Conservation (phyloP, 768 basidiomycete genomes). For the Rhizopogon salebrosus region DNA sequence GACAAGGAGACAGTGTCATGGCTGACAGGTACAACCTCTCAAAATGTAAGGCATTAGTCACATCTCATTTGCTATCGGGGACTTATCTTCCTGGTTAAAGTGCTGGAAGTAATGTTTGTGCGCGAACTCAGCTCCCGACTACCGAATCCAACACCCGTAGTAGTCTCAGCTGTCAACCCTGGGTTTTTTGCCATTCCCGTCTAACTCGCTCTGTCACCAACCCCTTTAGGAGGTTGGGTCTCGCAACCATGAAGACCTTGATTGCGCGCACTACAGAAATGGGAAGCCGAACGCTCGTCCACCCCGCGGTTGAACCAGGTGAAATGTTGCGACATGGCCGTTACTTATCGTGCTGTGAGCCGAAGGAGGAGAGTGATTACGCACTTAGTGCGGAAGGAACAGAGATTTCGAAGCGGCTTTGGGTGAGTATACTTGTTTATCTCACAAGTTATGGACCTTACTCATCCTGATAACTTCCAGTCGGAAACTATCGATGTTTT, state of each 20-base stretch:
- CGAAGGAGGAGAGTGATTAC: conserved; percentile 28
- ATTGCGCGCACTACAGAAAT: conserved; percentile 24
- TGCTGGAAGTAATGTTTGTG: conserved; percentile 27
- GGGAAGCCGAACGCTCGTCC: conserved; percentile 29
- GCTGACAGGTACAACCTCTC: conserved; percentile 17
- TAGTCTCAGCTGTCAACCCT: conserved; percentile 23
- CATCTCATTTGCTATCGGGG: background rate
- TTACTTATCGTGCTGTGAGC: conserved; percentile 23
- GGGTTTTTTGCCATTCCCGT: conserved; percentile 28
- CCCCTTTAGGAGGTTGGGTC: conserved; percentile 1
- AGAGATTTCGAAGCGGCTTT: conserved; percentile 24
- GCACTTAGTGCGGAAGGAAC: conserved; percentile 25
- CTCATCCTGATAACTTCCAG: background rate
- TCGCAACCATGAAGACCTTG: conserved; percentile 3
- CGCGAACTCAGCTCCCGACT: conserved; percentile 28
- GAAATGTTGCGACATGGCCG: conserved; percentile 15
- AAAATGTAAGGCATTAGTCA: conserved; percentile 16
- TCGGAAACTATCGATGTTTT: conserved; percentile 16
- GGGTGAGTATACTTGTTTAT: conserved; percentile 22
- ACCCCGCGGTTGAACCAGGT: conserved; percentile 19
- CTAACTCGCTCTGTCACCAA: conserved; percentile 12
- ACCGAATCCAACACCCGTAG: conserved; percentile 13
- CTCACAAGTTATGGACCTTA: background rate
- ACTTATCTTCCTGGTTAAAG: conserved; percentile 10
- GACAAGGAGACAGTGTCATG: conserved; percentile 5